Base-by-base conservation (phyloP, 331 rosid species). In the Malus hybrid region DNA sequence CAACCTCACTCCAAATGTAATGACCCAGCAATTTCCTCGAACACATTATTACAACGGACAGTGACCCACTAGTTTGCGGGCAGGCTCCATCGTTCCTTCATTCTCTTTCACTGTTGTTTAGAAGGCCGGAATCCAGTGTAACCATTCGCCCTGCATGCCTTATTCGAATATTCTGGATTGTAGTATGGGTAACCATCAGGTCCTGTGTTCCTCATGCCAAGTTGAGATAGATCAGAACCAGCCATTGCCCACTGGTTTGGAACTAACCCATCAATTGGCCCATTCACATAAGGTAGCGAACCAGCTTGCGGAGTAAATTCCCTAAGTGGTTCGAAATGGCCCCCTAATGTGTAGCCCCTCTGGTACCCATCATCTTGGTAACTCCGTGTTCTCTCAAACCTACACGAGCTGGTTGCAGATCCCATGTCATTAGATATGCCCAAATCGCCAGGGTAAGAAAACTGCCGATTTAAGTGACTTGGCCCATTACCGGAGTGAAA, bases 81-180 rank as follows among this genome's bases (percentile, higher is more conserved):
- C 78, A 71, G 70, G 33, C 79, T 73, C 81, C 75, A 57, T 79
- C 82, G 74, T 61, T 61, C n/a, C 6, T 3, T 62, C 69, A 29
- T 64, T 65, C 46, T 32, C 69, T 64, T 79, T 84, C 86, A 92
- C 46, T 87, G 88, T 69, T 93, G 97, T 83, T 84, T 88, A 54
- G 93, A 88, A 15, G 99, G 99, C 85, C 96, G 89, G 90, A 84
- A 95, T 52, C 86, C 82, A 19, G 86, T 77, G 88, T 92, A 95
- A 70, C 96, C 97, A 61, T 90, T 90, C 78, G 80, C 81, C 68
- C 91, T 85, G 36, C 80, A 71, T 56, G 85, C 81, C 89, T 90
- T 62, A 73, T 86, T 92, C 33, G 96, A 83, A 80, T 90, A 95
- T 50, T 92, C 96, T 32, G 92, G 86, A 70, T 44, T 80, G 65